Evolutionary conservation across 768 basidiomycete species (phyloP), one percentile per base, ranked within the genome.

Genomic region (Pholiota molesta): DNA sequence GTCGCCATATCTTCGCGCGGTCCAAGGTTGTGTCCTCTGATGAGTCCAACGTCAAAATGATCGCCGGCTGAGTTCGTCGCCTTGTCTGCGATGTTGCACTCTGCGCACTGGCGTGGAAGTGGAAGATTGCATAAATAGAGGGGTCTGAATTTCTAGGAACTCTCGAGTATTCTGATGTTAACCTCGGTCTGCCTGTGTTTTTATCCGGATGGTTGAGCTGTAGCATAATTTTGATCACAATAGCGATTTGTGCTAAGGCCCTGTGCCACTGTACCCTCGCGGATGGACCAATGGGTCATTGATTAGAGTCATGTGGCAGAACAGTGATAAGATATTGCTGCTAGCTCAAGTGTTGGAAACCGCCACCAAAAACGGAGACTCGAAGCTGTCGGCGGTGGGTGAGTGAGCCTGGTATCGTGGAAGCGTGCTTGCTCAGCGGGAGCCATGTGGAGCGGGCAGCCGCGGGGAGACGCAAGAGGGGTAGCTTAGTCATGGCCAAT

Each of bases 1-100:
- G 63, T 64, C 68, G 68, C 64, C 68, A 68, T 62, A 23, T 64
- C 31, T 52, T 62, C 60, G 40, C 55, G 55, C 57, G 57, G n/a
- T 58, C 44, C 45, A 21, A 21, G 11, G 9, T 10, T 13, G 17
- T 35, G 3, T 16, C 23, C n/a, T 19, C 35, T 55, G 53, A 55
- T 35, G 11, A 40, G 21, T 33, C 37, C 19, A 55, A 19, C 23
- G n/a, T 37, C 35, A n/a, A 26, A 16, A 23, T 39, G 53, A 26
- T 26, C 19, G 23, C 26, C 47, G 19, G 4, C 23, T 31, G 31
- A 31, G 31, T 9, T 5, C 35, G 14, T 37, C 13, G 5, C 35
- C 35, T 37, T 16, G 35, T 37, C 42, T 44, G 42, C 42, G 35
- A 44, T 19, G 42, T n/a, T 19, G 42, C 19, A 44, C 42, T 44